phyloP scores from a whole-genome alignment of 2,329 filamentous ascomycete species.

The Incumbomyces delicatus region DNA sequence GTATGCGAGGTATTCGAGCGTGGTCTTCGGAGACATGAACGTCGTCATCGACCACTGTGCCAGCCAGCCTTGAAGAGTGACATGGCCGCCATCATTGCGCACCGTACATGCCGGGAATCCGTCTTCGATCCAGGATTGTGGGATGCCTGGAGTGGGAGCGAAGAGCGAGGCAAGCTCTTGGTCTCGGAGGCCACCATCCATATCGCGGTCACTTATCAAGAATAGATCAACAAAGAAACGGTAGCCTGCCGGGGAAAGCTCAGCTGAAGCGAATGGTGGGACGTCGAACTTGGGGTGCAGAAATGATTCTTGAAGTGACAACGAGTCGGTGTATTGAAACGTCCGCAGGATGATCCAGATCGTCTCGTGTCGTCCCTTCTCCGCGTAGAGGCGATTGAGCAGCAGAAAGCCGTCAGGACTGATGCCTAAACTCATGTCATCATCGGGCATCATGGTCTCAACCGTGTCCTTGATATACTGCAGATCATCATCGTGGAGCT shows the following conservation, averaged over 20 bases:
- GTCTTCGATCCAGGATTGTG: conserved; percentile 75
- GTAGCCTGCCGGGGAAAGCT: conserved; percentile 88
- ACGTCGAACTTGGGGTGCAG: conserved; percentile 91
- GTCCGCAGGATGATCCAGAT: conserved; percentile 95
- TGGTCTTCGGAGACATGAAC: conserved; percentile 89
- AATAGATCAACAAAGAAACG: conserved; percentile 97
- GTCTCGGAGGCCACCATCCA: conserved; percentile 86
- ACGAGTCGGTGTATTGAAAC: conserved; percentile 91
- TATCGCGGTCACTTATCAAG: conserved; percentile 90
- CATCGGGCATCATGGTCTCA: conserved; percentile 54
- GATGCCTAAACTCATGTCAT: conserved; percentile 60
- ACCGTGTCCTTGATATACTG: conserved; percentile 87
- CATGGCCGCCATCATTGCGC: conserved; percentile 86
- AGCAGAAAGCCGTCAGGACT: conserved; percentile 75
- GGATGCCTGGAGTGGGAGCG: conserved; percentile 82
- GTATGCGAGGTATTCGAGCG: conserved; percentile 89
- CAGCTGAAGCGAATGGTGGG: conserved; percentile 80
- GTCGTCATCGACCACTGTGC: conserved; percentile 99
- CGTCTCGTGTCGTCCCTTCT: conserved; percentile 94
- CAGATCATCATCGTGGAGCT: conserved; percentile 68
- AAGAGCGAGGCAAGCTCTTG: conserved; percentile 78
- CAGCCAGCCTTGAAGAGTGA: conserved; percentile 94
- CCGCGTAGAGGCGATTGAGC: conserved; percentile 90
- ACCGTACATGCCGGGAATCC: conserved; percentile 91
- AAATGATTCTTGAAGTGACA: conserved; percentile 84